Conservation (phyloP, 768 basidiomycete genomes). For the Leccinum boreale region DNA sequence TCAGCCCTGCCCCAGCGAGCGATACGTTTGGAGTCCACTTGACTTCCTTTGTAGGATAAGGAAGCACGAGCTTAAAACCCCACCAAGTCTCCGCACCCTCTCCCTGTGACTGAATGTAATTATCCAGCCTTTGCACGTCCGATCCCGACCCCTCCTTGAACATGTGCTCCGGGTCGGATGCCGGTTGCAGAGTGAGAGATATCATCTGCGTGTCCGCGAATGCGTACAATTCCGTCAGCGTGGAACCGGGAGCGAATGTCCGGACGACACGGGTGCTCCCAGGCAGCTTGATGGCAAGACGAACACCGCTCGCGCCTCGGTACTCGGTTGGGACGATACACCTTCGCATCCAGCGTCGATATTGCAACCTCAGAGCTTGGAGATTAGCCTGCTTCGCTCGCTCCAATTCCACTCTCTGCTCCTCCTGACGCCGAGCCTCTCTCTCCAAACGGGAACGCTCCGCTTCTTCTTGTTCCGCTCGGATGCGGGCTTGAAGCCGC, state of each 20-base stretch:
- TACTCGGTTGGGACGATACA: constrained; percentile 38
- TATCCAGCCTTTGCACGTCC: constrained; percentile 36
- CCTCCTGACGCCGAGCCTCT: constrained; percentile 29
- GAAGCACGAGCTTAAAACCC: constrained; percentile 65
- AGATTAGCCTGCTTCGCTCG: constrained; percentile 34
- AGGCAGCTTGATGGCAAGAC: constrained; percentile 54
- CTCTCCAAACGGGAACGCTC: constrained; percentile 34
- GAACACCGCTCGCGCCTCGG: constrained; percentile 29
- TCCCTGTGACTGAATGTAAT: constrained; percentile 30
- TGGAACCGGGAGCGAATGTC: constrained; percentile 46
- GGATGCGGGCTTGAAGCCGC: constrained; percentile 55
- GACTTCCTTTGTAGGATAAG: constrained; percentile 70
- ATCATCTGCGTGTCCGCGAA: constrained; percentile 65
- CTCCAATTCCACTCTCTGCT: constrained; percentile 36
- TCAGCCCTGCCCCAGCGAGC: constrained; percentile 47
- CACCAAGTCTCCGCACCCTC: constrained; percentile 49
- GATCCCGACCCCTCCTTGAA: constrained; percentile 34
- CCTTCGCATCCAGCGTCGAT: constrained; percentile 59
- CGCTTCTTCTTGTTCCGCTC: constrained; percentile 37
- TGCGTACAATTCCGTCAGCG: constrained; percentile 65
- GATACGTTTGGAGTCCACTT: constrained; percentile 41
- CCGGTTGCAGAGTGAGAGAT: constrained; percentile 36
- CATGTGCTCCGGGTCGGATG: constrained; percentile 41
- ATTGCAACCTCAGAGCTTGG: constrained; percentile 43
- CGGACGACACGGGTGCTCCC: constrained; percentile 57